These are phyloP conservation scores for Candida corydali DNA, from an alignment of 805 yeast genomes.

Conservation along the genomic window DNA sequence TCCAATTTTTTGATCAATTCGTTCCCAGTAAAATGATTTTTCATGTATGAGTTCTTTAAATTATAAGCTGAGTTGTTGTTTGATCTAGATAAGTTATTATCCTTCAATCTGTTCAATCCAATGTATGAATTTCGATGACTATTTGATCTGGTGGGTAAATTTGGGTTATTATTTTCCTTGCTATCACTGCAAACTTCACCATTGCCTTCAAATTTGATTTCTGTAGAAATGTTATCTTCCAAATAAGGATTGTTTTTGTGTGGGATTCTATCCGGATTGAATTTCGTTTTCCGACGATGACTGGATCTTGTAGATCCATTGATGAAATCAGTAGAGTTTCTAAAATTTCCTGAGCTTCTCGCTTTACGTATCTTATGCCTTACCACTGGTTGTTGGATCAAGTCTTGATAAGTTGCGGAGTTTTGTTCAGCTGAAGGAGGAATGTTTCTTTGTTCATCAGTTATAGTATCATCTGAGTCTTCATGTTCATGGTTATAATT, in stretches of 20 bases:
- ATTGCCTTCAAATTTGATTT: too few species aligned
- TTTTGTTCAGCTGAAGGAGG: slow-evolving; percentile 1
- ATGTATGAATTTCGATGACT: slow-evolving; percentile 33
- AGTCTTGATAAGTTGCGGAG: background rate
- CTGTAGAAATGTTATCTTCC: slow-evolving; percentile 13
- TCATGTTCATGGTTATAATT: slow-evolving; percentile 13
- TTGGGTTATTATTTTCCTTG: slow-evolving; percentile 24
- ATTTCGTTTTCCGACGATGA: slow-evolving; percentile 9
- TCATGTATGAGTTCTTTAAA: slow-evolving; percentile 3
- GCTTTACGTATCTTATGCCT: slow-evolving; percentile 24
- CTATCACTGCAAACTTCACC: background rate
- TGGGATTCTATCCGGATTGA: slow-evolving; percentile 19
- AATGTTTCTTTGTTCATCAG: background rate
- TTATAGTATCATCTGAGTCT: slow-evolving; percentile 6
- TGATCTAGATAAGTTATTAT: slow-evolving; percentile 18
- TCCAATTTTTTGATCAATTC: slow-evolving; percentile 3
- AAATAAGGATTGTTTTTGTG: slow-evolving; percentile 24
- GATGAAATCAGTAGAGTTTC: slow-evolving; percentile 9
- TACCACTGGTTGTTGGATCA: background rate
- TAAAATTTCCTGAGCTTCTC: slow-evolving; percentile 32
- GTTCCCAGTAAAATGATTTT: background rate
- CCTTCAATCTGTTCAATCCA: slow-evolving; percentile 37
- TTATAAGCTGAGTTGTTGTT: slow-evolving; percentile 14
- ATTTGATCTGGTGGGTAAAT: slow-evolving; percentile 27
- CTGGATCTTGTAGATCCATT: slow-evolving; percentile 11